These are phyloP conservation scores for Terana coerulea DNA, from an alignment of 768 basidiomycete species.

Conservation along the genomic window DNA sequence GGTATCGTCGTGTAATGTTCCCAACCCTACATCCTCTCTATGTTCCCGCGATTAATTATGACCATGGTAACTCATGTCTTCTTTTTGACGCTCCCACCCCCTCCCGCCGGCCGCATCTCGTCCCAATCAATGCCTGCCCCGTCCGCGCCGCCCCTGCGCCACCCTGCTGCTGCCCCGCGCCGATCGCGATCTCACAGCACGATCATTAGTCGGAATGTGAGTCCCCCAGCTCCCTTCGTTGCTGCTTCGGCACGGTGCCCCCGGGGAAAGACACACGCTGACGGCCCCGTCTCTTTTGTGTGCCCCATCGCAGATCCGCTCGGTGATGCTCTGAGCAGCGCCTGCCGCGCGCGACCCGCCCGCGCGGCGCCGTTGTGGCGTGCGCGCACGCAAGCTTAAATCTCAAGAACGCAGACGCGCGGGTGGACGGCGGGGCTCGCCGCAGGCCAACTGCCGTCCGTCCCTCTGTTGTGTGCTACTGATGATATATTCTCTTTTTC, in stretches of 20 bases:
- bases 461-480: too few relatives aligned
- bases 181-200: constrained; percentile 37
- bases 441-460: too few relatives aligned
- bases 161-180: constrained; percentile 2
- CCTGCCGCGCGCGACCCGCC: not conserved
- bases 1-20: constrained; percentile 8
- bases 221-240: constrained; percentile 28
- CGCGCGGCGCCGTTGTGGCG: not conserved
- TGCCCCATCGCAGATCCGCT: constrained; percentile 47
- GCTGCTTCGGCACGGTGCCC: not conserved
- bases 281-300: constrained; percentile 1
- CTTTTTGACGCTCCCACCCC: constrained; percentile 19
- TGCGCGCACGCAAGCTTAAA: too few relatives aligned
- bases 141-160: constrained; percentile 1
- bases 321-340: constrained; percentile 41
- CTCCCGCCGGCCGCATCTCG: constrained; percentile 14
- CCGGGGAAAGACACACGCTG: not conserved
- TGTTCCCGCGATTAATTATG: constrained; percentile 20
- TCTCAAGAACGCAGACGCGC: too few relatives aligned
- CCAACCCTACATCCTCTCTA: not conserved
- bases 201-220: constrained; percentile 68
- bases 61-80: constrained; percentile 29
- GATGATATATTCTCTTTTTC: not conserved
- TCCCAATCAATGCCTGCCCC: constrained; percentile 9
- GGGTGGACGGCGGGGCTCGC: too few relatives aligned